These are phyloP conservation scores for Ogataea haglerorum DNA, from an alignment of 805 yeast genomes.

Conservation along the genomic window DNA sequence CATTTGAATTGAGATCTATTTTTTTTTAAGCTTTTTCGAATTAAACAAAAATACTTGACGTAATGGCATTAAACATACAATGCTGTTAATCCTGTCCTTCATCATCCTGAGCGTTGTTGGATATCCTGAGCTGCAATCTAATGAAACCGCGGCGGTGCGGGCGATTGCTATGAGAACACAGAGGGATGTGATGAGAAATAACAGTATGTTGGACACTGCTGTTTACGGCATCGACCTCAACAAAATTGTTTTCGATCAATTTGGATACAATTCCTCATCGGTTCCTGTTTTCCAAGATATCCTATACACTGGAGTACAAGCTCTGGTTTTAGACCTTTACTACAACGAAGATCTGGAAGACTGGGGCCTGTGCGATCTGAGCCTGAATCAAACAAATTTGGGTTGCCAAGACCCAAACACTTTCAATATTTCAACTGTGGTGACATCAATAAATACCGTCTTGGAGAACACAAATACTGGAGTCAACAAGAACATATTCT, in stretches of 20 bases:
- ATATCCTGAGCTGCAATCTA: slow-evolving; percentile 27
- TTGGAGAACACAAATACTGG: slow-evolving; percentile 40
- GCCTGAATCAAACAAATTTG: slow-evolving; percentile 22
- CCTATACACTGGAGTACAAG: slow-evolving; percentile 43
- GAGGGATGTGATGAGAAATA: slow-evolving; percentile 42
- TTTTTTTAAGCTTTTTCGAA: background rate
- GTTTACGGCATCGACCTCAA: slow-evolving; percentile 39
- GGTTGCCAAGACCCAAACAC: slow-evolving; percentile 14
- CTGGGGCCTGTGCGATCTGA: slow-evolving; percentile 59
- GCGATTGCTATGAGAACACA: slow-evolving; percentile 42
- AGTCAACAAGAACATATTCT: slow-evolving; percentile 42
- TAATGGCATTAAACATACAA: background rate
- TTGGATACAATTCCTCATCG: slow-evolving; percentile 33
- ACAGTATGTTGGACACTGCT: slow-evolving; percentile 38
- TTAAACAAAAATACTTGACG: background rate
- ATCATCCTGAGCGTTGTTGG: background rate
- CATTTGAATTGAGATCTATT: background rate
- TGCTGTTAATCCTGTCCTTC: background rate
- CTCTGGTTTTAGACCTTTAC: slow-evolving; percentile 52
- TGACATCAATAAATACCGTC: slow-evolving; percentile 30
- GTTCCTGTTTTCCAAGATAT: slow-evolving; percentile 30
- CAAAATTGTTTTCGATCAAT: slow-evolving; percentile 29
- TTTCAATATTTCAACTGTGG: slow-evolving; percentile 27
- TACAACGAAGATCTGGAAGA: slow-evolving; percentile 43
- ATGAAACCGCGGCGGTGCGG: slow-evolving; percentile 28